Base-by-base conservation (phyloP, 2,329 filamentous ascomycete species). In the Hymenoscyphus infarciens region DNA sequence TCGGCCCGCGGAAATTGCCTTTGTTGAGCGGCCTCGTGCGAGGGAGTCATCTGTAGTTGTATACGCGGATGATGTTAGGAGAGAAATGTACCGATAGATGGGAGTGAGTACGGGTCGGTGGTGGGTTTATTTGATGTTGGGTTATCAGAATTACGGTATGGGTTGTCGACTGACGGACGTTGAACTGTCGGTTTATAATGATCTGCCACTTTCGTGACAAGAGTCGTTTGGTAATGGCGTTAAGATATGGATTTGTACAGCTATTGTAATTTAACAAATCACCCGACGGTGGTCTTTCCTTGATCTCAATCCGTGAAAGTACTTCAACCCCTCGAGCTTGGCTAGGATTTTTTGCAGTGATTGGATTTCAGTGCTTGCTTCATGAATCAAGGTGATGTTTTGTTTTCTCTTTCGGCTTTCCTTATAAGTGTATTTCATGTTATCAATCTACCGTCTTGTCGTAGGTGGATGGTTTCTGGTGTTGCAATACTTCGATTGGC, bases 31-130 rank as follows among this genome's bases (percentile, higher is more conserved):
- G 53, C 69, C 71, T 29, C 61, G 70, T 59, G 68, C 66, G 27
- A 64, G 70, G 57, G 72, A 73, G 52, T 52, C 68, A 7, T 72
- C 71, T n/a, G 68, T 73, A 5, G 59, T 74, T 29, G 66, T 72
- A 16, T 73, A 74, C 63, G 59, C 67, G 15, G 71, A 73, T 58
- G 71, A 74, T 63, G 61, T 61, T 25, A 68, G 70, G 57, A 70
- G 68, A 56, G 70, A 72, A 57, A 63, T 72, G 45, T 74, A 74
- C 59, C 67, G 71, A 69, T 73, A 68, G 64, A 29, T 19, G 27
- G 27, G 10, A 22, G 3, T n/a, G 39, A 19, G 16, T n/a, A 45
- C 19, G 39, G 7, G 19, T 52, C 3, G 45, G 13, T 52, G 45
- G 19, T 19, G 42, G 45, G 22, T 25, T 52, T 13, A 25, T 52